Evolutionary conservation across 2,329 filamentous ascomycete species (phyloP).

Genomic region (Fusarium penzigii): DNA sequence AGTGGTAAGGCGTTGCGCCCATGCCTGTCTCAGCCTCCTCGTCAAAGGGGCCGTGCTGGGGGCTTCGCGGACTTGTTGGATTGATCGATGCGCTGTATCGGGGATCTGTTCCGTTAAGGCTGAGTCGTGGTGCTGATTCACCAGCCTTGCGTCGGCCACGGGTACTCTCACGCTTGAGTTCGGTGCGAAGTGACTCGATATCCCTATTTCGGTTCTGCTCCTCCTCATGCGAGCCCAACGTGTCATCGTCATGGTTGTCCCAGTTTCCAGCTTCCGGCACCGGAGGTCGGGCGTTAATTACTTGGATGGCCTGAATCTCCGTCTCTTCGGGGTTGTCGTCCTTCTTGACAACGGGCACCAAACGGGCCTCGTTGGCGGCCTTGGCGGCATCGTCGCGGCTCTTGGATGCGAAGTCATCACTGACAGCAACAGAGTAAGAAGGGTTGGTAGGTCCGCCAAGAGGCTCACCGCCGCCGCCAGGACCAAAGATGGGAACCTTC

Average conservation of each 20-base stretch:
- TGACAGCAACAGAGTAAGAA: slow-evolving; percentile 75
- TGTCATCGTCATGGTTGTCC: slow-evolving; percentile 27
- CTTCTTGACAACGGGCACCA: slow-evolving; percentile 54
- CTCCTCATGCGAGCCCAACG: slow-evolving; percentile 31
- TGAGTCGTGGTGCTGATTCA: slow-evolving; percentile 42
- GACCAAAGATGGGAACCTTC: slow-evolving; percentile 81
- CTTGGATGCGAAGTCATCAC: slow-evolving; percentile 64
- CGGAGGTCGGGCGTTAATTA: slow-evolving; percentile 44
- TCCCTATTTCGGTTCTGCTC: slow-evolving; percentile 40
- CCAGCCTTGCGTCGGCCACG: slow-evolving; percentile 52
- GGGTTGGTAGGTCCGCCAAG: slow-evolving; percentile 73
- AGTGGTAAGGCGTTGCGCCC: slow-evolving; percentile 33
- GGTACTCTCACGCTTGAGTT: slow-evolving; percentile 46
- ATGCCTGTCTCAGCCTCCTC: slow-evolving; percentile 45
- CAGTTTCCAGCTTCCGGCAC: slow-evolving; percentile 24
- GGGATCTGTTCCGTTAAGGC: slow-evolving; percentile 28
- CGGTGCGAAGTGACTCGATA: slow-evolving; percentile 38
- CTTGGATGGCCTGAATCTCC: slow-evolving; percentile 48
- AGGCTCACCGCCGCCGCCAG: slow-evolving; percentile 68
- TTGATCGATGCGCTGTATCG: slow-evolving; percentile 25
- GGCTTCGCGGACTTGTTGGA: slow-evolving; percentile 33
- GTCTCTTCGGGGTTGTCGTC: slow-evolving; percentile 29
- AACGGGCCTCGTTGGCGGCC: slow-evolving; percentile 63
- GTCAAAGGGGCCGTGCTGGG: slow-evolving; percentile 40
- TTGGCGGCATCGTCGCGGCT: slow-evolving; percentile 61